These are phyloP conservation scores for Candida michaelii DNA, from an alignment of 805 yeast genomes.

Conservation along the genomic window DNA sequence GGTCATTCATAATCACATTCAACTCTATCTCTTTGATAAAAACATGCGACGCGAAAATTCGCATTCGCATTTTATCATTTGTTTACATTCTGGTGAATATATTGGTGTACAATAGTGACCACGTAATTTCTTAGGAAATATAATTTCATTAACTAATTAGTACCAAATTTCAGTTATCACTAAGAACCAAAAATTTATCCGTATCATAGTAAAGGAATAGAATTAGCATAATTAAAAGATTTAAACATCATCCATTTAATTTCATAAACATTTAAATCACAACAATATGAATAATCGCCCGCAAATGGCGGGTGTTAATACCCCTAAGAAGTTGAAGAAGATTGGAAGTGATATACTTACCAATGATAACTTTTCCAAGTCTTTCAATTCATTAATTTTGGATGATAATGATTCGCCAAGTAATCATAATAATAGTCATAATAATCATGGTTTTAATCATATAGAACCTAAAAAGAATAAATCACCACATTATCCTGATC, in stretches of 20 bases:
- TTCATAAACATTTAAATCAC: too few species aligned
- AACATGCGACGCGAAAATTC: slow-evolving; percentile 7
- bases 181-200: too few species aligned
- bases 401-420: slow-evolving; percentile 2
- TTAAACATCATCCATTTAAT: too few species aligned
- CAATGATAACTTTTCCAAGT: slow-evolving; percentile 39
- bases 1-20: neutral
- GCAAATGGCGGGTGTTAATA: slow-evolving; percentile 23
- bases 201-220: too few species aligned
- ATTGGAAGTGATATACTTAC: slow-evolving; percentile 24
- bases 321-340: slow-evolving; percentile 8
- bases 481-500: slow-evolving; percentile 30
- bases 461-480: slow-evolving; percentile 30
- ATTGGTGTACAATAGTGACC: neutral
- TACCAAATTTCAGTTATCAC: neutral
- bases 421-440: neutral
- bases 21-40: neutral
- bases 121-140: neutral
- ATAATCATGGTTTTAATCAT: neutral
- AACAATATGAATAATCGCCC: slow-evolving; percentile 22
- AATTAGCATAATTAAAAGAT: too few species aligned
- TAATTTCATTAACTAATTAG: neutral
- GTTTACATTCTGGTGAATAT: neutral
- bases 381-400: slow-evolving; percentile 43
- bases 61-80: slow-evolving; percentile 2